Percentiles rank a stretch among this genome's conserved stretches.
phyloP scores from a whole-genome alignment of 2,329 filamentous ascomycete species.

The Neospermospora avenae region DNA sequence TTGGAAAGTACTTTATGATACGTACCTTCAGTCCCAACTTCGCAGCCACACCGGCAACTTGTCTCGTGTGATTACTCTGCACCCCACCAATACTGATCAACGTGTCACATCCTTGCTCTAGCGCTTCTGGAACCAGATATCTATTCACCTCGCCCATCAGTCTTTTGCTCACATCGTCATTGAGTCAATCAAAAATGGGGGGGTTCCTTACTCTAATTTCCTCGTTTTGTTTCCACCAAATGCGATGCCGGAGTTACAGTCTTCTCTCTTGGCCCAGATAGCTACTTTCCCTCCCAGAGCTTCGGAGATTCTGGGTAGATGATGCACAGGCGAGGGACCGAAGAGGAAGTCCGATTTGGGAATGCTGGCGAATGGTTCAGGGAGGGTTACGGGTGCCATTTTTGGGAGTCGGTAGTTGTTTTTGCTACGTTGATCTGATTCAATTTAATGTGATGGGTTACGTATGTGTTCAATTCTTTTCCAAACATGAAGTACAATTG shows the following conservation, averaged over 20 bases:
- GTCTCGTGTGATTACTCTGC: constrained; percentile 68
- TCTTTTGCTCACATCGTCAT: too few species aligned
- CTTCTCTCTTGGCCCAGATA: constrained; percentile 70
- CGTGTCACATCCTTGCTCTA: constrained; percentile 54
- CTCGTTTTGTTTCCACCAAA: constrained; percentile 68
- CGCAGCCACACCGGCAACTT: constrained; percentile 61
- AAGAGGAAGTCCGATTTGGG: constrained; percentile 61
- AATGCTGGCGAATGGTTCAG: constrained; percentile 61
- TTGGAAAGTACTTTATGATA: not conserved
- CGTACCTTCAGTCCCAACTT: constrained; percentile 50
- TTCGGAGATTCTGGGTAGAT: constrained; percentile 60
- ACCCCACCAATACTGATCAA: constrained; percentile 65
- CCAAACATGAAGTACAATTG: not conserved
- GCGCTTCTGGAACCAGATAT: constrained; percentile 63
- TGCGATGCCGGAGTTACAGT: constrained; percentile 65
- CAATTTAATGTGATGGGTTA: not conserved
- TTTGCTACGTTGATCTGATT: not conserved
- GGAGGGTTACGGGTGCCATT: constrained; percentile 43
- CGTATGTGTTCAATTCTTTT: too few species aligned
- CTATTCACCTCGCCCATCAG: constrained; percentile 31
- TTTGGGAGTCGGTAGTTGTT: not conserved
- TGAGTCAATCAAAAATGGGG: not conserved
- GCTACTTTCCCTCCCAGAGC: constrained; percentile 57
- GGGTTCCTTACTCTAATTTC: constrained; percentile 54
- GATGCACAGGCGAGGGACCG: constrained; percentile 65